Evolutionary conservation across 2,329 filamentous ascomycete genomes (phyloP), one percentile per base, ranked within the genome.

Genomic region (Ophiostoma triangulosporum): DNA sequence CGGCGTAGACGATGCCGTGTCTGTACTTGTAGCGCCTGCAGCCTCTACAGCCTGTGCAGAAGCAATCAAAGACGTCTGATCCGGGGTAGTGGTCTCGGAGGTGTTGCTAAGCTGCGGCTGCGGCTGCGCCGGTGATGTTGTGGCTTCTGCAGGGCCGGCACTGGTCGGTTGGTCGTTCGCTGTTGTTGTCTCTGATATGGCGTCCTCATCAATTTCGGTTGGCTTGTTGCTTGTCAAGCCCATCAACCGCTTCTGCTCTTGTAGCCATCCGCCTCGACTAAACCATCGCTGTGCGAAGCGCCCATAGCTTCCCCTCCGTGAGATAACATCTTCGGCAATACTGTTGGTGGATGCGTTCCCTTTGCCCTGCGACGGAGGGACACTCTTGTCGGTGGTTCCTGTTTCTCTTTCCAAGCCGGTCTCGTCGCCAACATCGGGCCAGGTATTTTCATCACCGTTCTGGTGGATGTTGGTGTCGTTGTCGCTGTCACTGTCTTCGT

Each of bases 201-300:
- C 55, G 43, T 56, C 56, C 20, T 58, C 58, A 12, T 60, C 58
- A 3, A 29, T 46, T 3, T 56, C 54, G 17, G 43, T 52, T 9
- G 76, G 64, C 40, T 76, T 70, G 48, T 72, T 66, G 11, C 71
- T 66, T n/a, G 79, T 85, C 65, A 90, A 70, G 5, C 86, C 86
- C 62, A 89, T 77, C 49, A 78, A 78, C 26, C 83, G 76, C 60
- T 81, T 79, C 59, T 81, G 81, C 56, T 86, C 84, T 56, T 81
- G 71, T 51, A 81, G 83, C 86, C 89, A 91, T 0, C 87, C 89
- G 57, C 81, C 84, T 58, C 80, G 82, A 43, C 88, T 93, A 64
- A 97, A 93, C 93, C 93, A 98, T 56, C 84, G 82, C 58, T 89
- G 80, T 0, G 91, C 88, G 65, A 97, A 96, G 35, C 87, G 77